Base-by-base conservation (phyloP, 1,139 yeast genomes). In the Tardiomyces digboiensis region DNA sequence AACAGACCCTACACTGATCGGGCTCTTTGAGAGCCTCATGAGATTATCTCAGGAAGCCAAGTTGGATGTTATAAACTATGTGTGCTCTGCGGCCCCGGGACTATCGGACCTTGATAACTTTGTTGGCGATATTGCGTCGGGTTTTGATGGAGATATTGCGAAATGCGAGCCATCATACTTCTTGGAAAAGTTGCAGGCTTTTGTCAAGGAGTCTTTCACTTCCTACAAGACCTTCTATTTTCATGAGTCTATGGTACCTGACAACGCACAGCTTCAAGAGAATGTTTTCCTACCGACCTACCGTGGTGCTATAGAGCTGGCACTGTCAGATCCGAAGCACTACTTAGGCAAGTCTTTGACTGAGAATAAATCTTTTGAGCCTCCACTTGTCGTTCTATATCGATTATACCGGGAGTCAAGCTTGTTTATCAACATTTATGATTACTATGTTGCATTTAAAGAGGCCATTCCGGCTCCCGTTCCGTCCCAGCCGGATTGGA, bases 321-420 rank as follows among this genome's bases (percentile, higher is more conserved):
- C 68, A 1, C 51, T 71, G 21, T 54, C 68, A 2, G 63, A 64
- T 36, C 69, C 74, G 1, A 52, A 58, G 23, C 54, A 55, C 39
- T 60, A 42, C 43, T 16, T 44, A 36, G 39, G n/a, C 3, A 14
- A 26, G 21, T 7, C 14, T 20, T n/a, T 10, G n/a, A 2, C 38
- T 39, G 18, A 37, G 40, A 19, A 19, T 29, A 19, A 10, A 19
- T 18, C 36, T 6, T 37, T 46, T 70, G 46, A 75, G 70, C 47
- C 93, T 81, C 39, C 70, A 74, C 59, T 82, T 12, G 69, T 78
- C 33, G 75, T 74, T 39, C 60, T 87, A 44, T 88, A 78, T 62
- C 74, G 77, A 40, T 70, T 87, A 19, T 82, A 82, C 60, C 76
- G 91, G 49, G 97, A 88, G 56, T 91, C 96, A 0, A 85, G 87